Percentiles rank a stretch among this genome's conserved stretches.
These are phyloP conservation scores for Gigaspora rosea DNA, from an alignment of 192 early-diverging fungal species.

Conservation along the genomic window DNA sequence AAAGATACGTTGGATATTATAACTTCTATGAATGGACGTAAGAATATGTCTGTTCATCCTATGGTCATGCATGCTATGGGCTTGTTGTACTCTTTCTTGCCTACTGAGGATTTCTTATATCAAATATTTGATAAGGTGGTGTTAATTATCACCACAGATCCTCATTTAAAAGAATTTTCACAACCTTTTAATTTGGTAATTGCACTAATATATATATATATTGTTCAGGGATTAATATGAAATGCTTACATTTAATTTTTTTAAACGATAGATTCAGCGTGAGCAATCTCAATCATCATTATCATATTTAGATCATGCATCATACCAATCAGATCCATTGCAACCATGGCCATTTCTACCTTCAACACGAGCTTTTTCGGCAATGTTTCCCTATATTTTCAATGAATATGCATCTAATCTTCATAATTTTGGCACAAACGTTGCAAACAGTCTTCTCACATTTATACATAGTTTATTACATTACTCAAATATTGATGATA, in stretches of 20 bases:
- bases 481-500: conserved; percentile 70
- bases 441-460: conserved; percentile 71
- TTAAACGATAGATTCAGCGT: not conserved
- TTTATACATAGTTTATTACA: conserved; percentile 74
- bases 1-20: conserved; percentile 44
- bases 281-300: conserved; percentile 30
- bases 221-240: not conserved
- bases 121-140: conserved; percentile 54
- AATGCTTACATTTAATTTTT: not conserved
- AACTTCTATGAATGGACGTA: conserved; percentile 42
- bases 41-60: conserved; percentile 39
- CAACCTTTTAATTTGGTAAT: conserved; percentile 48
- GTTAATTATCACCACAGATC: conserved; percentile 39
- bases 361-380: conserved; percentile 34
- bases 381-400: conserved; percentile 54
- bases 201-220: conserved; percentile 26
- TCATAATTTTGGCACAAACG: conserved; percentile 61
- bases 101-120: conserved; percentile 46
- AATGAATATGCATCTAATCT: conserved; percentile 67
- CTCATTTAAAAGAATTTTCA: conserved; percentile 43
- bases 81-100: conserved; percentile 42
- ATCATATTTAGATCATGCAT: conserved; percentile 33
- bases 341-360: not conserved
- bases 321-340: conserved; percentile 12
- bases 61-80: conserved; percentile 47